Percentiles rank a stretch among this genome's conserved stretches.
Conservation (phyloP, 805 yeast species). For the Barnettozyma salicaria region DNA sequence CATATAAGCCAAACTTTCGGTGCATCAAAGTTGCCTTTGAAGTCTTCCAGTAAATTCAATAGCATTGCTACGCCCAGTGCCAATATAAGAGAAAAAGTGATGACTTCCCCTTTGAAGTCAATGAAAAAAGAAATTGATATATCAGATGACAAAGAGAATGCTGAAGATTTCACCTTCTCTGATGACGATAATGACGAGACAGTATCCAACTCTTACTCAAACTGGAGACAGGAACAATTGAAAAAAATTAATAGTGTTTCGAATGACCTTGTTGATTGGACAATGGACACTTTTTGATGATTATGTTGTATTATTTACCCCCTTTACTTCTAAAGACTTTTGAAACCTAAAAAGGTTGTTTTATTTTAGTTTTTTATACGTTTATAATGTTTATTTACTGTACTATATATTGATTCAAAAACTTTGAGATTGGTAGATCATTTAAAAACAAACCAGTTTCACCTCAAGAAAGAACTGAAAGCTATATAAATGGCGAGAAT, state of each 20-base stretch:
- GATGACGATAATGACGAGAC: slow-evolving; percentile 16
- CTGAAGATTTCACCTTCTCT: slow-evolving; percentile 15
- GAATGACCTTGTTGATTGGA: slow-evolving; percentile 9
- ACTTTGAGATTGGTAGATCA: no score
- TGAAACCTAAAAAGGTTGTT: no score
- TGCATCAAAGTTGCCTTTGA: slow-evolving; percentile 20
- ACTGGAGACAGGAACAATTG: slow-evolving; percentile 26
- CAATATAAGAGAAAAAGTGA: slow-evolving; percentile 12
- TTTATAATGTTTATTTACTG: slow-evolving; percentile 1
- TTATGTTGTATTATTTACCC: neutral
- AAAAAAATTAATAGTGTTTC: slow-evolving; percentile 19
- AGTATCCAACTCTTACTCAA: slow-evolving; percentile 17
- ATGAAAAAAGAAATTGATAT: slow-evolving; percentile 6
- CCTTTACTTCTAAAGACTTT: neutral
- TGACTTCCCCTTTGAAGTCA: slow-evolving; percentile 26
- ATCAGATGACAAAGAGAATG: slow-evolving; percentile 13
- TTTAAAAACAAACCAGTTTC: no score
- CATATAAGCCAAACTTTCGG: slow-evolving; percentile 5
- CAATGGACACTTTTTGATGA: slow-evolving; percentile 18
- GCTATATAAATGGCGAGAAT: no score
- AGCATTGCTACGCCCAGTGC: slow-evolving; percentile 5
- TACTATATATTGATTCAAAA: no score
- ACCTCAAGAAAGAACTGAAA: no score
- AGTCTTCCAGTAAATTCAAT: slow-evolving; percentile 12
- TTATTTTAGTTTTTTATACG: neutral